Evolutionary conservation across 208 protist genomes (phyloP).

Genomic region (Jaenimonas drosophilae): DNA sequence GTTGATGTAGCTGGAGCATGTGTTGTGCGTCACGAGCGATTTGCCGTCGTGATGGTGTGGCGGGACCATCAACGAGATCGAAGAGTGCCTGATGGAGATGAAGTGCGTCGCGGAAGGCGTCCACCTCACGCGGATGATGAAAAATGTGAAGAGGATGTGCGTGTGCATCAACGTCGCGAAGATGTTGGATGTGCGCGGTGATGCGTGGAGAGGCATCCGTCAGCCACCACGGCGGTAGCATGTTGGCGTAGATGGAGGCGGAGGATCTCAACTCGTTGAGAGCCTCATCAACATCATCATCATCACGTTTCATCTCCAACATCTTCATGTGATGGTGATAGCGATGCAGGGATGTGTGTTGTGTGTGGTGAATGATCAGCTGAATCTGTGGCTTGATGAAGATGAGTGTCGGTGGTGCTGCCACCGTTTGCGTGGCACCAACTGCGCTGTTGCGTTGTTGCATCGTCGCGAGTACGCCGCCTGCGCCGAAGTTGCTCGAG

Average conservation of each 20-base stretch:
- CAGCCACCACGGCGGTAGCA: too few species aligned
- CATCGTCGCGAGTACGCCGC: conserved; percentile 8
- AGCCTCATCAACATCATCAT: not conserved
- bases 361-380: not conserved
- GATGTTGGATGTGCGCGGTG: too few species aligned
- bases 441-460: not conserved
- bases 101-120: conserved; percentile 13
- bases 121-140: conserved; percentile 7
- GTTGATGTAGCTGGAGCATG: not conserved
- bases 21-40: too few species aligned
- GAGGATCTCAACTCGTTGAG: too few species aligned
- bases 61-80: not conserved
- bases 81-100: conserved; percentile 9
- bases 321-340: not conserved
- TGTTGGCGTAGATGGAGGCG: too few species aligned
- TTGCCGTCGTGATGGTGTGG: not conserved
- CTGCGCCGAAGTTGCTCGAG: conserved; percentile 21
- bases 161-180: too few species aligned
- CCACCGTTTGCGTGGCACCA: not conserved
- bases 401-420: not conserved
- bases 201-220: too few species aligned
- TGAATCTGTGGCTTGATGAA: too few species aligned
- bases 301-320: conserved; percentile 1
- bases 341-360: not conserved
- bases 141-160: conserved; percentile 5